phyloP scores from a whole-genome alignment of 2,329 filamentous ascomycete genomes.

The Phymatotrichopsis omnivora region DNA sequence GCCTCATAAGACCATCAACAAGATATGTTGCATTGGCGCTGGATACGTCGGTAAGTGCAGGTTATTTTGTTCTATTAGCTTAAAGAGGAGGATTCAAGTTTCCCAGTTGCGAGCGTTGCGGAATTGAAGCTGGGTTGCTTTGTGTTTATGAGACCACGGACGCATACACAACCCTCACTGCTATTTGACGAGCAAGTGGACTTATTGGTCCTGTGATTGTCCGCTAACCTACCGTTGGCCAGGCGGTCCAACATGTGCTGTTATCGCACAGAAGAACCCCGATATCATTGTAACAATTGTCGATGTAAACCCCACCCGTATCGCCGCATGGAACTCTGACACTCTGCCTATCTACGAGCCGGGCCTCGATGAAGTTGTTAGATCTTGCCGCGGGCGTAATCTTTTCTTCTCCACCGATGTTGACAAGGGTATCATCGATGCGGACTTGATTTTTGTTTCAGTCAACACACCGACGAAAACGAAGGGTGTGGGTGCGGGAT shows the following conservation, averaged over 20 bases:
- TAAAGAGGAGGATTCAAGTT: not conserved
- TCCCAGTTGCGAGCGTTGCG: no score
- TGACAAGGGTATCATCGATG: constrained; percentile 50
- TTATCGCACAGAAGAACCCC: constrained; percentile 65
- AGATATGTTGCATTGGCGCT: constrained; percentile 64
- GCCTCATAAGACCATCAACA: constrained; percentile 38
- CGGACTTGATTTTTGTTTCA: constrained; percentile 63
- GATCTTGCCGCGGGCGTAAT: constrained; percentile 49
- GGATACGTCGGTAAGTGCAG: constrained; percentile 59
- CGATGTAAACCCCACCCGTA: constrained; percentile 55
- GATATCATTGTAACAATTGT: constrained; percentile 63
- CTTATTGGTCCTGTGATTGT: not conserved
- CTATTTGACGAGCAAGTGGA: no score
- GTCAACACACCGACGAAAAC: constrained; percentile 74
- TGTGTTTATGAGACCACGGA: no score
- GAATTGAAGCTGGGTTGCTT: no score
- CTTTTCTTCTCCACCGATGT: constrained; percentile 65
- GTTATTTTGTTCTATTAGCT: constrained; percentile 1
- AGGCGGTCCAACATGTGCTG: constrained; percentile 66
- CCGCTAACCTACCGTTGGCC: constrained; percentile 4
- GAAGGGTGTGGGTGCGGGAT: constrained; percentile 57
- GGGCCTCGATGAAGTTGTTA: constrained; percentile 57
- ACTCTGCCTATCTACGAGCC: constrained; percentile 69
- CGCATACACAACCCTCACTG: not conserved
- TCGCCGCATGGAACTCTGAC: constrained; percentile 62